Base-by-base conservation (phyloP, 495 filamentous ascomycete species). In the Xylaria curta region DNA sequence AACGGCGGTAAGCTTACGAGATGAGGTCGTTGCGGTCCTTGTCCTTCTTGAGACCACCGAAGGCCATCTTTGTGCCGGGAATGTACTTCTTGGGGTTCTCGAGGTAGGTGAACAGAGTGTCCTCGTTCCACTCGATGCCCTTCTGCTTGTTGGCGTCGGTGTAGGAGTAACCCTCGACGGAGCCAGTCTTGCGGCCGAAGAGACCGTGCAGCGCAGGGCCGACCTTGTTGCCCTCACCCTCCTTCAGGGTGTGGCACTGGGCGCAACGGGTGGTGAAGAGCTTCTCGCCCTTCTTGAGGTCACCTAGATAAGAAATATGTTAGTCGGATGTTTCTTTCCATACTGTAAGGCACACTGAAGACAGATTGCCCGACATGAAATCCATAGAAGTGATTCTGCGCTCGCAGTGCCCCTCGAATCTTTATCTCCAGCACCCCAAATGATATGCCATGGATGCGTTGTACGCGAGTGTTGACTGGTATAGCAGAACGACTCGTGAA, bases 41-140 rank as follows among this genome's bases (percentile, higher is more conserved):
- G 76, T 88, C 90, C 92, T 99, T 99, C 95, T 99, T 99, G 76
- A 99, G 88, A 81, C 96, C 96, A 87, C 96, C 96, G 83, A 99
- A 99, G 79, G 96, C 96, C 96, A 99, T 99, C 94, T 99, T 99
- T 84, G 96, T 99, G 76, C 96, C 96, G 78, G 96, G 97, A 74
- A 99, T 98, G 90, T 82, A 87, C 82, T 87, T 87, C 82, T 87
- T 87, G 80, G 85, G 85, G 84, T 87, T 86, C 82, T 87, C 85
- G 62, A 86, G 84, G 83, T 87, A 86, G n/a, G 81, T 82, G 78
- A 87, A 87, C 80, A 99, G 89, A 84, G 93, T 91, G 74, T 89
- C 84, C 84, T 97, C 91, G 74, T 93, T 87, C 96, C 96, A 99
- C 76, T 82, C 86, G 75, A 99, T 89, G 81, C 88, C 94, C 87